Evolutionary conservation across 208 protist genomes (phyloP).

Genomic region (Novymonas esmeraldas): DNA sequence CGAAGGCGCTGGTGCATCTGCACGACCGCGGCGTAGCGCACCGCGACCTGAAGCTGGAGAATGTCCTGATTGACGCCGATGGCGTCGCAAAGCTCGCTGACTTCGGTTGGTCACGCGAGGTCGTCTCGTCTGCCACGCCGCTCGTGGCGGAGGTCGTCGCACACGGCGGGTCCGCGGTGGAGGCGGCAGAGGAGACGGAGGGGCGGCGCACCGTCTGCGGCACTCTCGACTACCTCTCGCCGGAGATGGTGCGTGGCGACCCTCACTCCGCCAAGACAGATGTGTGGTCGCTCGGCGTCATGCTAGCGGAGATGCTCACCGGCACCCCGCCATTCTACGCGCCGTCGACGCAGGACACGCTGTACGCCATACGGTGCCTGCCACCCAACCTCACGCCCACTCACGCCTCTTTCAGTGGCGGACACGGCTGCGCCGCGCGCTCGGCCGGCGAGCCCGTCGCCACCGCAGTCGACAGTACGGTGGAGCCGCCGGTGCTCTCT

Average conservation of each 20-base stretch:
- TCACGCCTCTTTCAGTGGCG: too few relatives aligned
- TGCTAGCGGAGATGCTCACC: constrained; percentile 84
- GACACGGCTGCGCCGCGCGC: background rate
- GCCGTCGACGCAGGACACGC: constrained; percentile 45
- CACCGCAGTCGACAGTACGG: too few relatives aligned
- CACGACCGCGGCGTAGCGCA: constrained; percentile 82
- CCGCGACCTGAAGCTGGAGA: constrained; percentile 92
- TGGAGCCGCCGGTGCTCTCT: constrained; percentile 24
- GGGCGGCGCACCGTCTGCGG: constrained; percentile 85
- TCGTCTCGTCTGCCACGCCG: constrained; percentile 9
- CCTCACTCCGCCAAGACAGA: constrained; percentile 74
- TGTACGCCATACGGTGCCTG: constrained; percentile 59
- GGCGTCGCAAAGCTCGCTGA: constrained; percentile 97
- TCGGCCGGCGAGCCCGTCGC: background rate
- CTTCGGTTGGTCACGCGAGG: constrained; percentile 97
- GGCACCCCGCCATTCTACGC: constrained; percentile 79
- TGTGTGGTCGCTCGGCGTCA: constrained; percentile 90
- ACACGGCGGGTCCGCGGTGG: background rate
- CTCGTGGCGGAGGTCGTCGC: background rate
- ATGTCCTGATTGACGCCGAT: constrained; percentile 77
- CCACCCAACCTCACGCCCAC: constrained; percentile 36
- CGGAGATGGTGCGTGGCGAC: constrained; percentile 94
- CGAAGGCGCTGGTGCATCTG: constrained; percentile 68
- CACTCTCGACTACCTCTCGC: constrained; percentile 99
- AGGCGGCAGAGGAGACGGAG: background rate